Percentiles rank a stretch among this genome's conserved stretches.
Evolutionary conservation across 2,329 filamentous ascomycete genomes (phyloP).

Genomic region (Orbilia ellipsospora): DNA sequence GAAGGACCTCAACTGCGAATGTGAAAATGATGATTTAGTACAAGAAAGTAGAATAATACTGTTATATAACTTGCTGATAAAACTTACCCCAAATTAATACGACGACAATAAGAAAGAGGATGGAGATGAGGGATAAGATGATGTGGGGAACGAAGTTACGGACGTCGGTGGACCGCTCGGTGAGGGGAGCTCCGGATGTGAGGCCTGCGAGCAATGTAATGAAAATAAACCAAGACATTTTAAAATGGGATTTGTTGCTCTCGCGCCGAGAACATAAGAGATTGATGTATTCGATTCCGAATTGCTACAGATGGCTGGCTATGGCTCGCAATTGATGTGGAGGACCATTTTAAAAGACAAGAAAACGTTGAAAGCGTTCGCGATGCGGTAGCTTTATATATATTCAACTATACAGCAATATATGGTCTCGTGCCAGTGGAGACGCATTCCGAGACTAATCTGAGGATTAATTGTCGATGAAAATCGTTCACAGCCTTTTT

Average conservation of each 20-base stretch:
- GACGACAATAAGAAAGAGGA: not conserved
- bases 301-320: not conserved
- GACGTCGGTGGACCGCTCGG: not conserved
- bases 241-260: not conserved
- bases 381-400: not conserved
- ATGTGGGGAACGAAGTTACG: not conserved
- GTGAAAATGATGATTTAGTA: not conserved
- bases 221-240: conserved; percentile 3
- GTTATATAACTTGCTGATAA: not conserved
- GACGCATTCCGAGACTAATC: not conserved
- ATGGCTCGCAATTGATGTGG: not conserved
- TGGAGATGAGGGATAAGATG: not conserved
- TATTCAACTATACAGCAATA: too few relatives aligned
- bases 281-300: not conserved
- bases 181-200: not conserved
- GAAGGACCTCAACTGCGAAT: not conserved
- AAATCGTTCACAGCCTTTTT: not conserved
- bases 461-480: not conserved
- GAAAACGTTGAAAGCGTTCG: not conserved
- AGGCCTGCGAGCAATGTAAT: not conserved
- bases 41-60: not conserved
- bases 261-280: not conserved
- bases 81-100: not conserved
- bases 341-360: not conserved
- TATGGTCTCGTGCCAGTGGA: not conserved